Base-by-base conservation (phyloP, 2,329 filamentous ascomycete genomes). In the Phialophora expanda region DNA sequence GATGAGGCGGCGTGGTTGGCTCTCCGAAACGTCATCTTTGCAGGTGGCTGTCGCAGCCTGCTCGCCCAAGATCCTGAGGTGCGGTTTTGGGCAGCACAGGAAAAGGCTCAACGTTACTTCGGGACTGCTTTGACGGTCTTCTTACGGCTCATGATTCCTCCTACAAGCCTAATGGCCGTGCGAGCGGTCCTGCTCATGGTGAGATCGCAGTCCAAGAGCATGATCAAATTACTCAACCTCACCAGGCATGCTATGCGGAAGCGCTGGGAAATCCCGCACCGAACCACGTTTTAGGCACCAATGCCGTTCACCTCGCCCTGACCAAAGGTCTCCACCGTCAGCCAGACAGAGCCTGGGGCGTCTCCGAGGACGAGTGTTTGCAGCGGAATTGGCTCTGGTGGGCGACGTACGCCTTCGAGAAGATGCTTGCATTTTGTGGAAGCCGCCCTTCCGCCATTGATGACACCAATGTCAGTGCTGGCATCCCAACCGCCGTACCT, bases 141-240 rank as follows among this genome's bases (percentile, higher is more conserved):
- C 24, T 50, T 41, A 17, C 30, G 34, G 46, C 54, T 66, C 38
- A 41, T 66, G 20, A 22, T 63, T 8, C 55, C 64, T n/a, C 59
- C 60, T 12, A 30, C 64, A 20, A 50, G 32, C 44, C 50, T 66
- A 22, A 59, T 56, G 22, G 60, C 59, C 7, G 41, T 66, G 8
- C 59, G 48, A 51, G 64, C 58, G 20, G 38, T 66, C 14, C 28
- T 56, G 24, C 20, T 63, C 55, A 66, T 66, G 64, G 64, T 66
- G 38, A 11, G 28, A 17, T 1, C 22, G 9, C 56, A n/a, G 7
- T 58, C 32, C 20, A 7, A 24, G 46, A 24, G 9, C 26, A 20
- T 17, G 17, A 6, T 9, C 9, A 11, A 24, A 20, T 22, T 26
- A 20, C 44, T 60, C n/a, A 60, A 17, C 8, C 57, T 59, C 24